These are phyloP conservation scores for Artemisia princeps DNA, from an alignment of 140 eudicot species.

Conservation along the genomic window DNA sequence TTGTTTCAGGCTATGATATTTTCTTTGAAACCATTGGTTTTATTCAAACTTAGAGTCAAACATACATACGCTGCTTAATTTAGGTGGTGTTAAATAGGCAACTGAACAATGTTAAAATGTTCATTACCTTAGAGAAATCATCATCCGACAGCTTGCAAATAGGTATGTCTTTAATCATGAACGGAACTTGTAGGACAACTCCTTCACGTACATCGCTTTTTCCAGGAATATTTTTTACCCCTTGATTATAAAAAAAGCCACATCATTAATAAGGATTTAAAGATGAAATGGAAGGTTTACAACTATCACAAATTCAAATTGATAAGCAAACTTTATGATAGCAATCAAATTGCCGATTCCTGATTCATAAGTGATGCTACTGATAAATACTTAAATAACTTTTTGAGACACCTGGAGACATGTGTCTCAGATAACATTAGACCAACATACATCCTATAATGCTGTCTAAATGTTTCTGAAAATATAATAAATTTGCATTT, in stretches of 20 bases:
- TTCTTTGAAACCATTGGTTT: background rate
- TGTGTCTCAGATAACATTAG: too few species aligned
- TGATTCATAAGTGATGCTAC: too few species aligned
- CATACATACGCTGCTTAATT: conserved; percentile 3
- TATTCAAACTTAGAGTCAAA: background rate
- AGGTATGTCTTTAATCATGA: conserved; percentile 38
- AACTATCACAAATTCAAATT: background rate
- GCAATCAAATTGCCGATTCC: conserved; percentile 7
- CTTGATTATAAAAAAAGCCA: conserved; percentile 30
- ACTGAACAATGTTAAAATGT: conserved; percentile 11
- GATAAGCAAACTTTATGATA: background rate
- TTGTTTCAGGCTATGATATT: background rate
- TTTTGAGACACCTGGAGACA: too few species aligned
- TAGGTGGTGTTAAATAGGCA: background rate
- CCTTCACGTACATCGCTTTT: conserved; percentile 26
- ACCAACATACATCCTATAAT: too few species aligned
- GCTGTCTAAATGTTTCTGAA: too few species aligned
- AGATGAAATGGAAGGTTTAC: conserved; percentile 9
- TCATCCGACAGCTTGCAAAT: conserved; percentile 55
- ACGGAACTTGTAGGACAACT: conserved; percentile 48
- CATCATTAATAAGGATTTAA: conserved; percentile 12
- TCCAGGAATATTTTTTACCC: conserved; percentile 40
- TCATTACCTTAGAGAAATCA: conserved; percentile 62
- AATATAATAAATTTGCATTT: background rate
- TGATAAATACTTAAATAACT: background rate